Conservation (phyloP, 805 yeast genomes). For the Ogataea pignaliae region DNA sequence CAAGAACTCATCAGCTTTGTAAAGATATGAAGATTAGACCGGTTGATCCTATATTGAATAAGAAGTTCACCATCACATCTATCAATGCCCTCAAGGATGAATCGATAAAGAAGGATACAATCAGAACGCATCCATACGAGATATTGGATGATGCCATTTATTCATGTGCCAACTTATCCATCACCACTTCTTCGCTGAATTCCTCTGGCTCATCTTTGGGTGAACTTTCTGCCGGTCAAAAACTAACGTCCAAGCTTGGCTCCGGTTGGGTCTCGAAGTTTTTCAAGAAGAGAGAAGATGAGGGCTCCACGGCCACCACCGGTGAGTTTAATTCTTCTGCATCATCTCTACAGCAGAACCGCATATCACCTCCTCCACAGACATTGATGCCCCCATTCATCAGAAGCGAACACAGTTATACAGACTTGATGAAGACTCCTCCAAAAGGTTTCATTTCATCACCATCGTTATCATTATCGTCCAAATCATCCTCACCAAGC, state of each 20-base stretch:
- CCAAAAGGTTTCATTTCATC: slow-evolving; percentile 16
- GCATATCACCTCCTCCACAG: not conserved
- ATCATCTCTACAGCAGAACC: slow-evolving; percentile 2
- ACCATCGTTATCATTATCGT: slow-evolving; percentile 21
- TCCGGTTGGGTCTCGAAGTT: slow-evolving; percentile 25
- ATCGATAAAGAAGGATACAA: slow-evolving; percentile 26
- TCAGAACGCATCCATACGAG: slow-evolving; percentile 57
- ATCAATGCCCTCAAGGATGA: slow-evolving; percentile 12
- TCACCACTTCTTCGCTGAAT: slow-evolving; percentile 5
- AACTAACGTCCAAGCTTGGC: slow-evolving; percentile 10
- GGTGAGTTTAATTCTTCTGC: not conserved
- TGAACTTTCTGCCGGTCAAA: slow-evolving; percentile 3
- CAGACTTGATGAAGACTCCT: slow-evolving; percentile 10
- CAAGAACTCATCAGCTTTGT: slow-evolving; percentile 22
- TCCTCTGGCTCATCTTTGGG: slow-evolving; percentile 8
- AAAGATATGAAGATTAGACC: slow-evolving; percentile 19
- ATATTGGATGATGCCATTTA: slow-evolving; percentile 64
- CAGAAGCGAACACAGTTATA: not conserved
- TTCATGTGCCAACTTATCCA: slow-evolving; percentile 24
- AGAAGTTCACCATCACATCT: slow-evolving; percentile 42
- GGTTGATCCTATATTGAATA: slow-evolving; percentile 40
- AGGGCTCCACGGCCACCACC: slow-evolving; percentile 1
- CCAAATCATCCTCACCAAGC: slow-evolving; percentile 29
- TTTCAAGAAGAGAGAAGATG: slow-evolving; percentile 19
- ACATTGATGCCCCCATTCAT: not conserved